A percentile compares a stretch with the other conserved stretches of the same genome.
phyloP scores from a whole-genome alignment of 2,329 filamentous ascomycete genomes.

The Fusarium poae region DNA sequence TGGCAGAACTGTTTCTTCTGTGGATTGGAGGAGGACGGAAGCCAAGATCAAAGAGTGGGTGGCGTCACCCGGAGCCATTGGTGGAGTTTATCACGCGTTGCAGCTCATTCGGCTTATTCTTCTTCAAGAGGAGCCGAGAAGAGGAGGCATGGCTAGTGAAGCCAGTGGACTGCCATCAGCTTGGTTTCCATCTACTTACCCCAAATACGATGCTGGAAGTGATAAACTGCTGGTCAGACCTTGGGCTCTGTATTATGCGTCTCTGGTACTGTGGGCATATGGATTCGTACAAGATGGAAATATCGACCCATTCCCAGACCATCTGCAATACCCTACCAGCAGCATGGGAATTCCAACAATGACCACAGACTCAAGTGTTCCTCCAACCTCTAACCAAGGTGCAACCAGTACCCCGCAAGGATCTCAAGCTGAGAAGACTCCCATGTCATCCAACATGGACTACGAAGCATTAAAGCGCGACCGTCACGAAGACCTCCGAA shows the following conservation, averaged over 20 bases:
- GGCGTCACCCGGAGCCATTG: constrained; percentile 47
- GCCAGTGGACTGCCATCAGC: constrained; percentile 22
- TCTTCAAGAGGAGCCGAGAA: constrained; percentile 40
- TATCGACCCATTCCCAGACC: constrained; percentile 47
- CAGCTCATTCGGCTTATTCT: constrained; percentile 47
- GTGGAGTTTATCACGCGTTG: constrained; percentile 48
- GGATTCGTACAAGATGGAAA: constrained; percentile 48
- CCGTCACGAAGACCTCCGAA: constrained; percentile 47
- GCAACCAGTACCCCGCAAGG: constrained; percentile 35
- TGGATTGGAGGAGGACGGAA: constrained; percentile 49
- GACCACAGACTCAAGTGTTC: constrained; percentile 37
- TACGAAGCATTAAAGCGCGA: constrained; percentile 42
- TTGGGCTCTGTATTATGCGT: constrained; percentile 49
- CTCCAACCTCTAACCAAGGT: constrained; percentile 35
- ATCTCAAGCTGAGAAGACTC: constrained; percentile 34
- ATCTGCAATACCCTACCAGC: constrained; percentile 44
- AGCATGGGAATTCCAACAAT: constrained; percentile 26
- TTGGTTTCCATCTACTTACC: constrained; percentile 41
- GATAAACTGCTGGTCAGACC: constrained; percentile 46
- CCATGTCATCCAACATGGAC: constrained; percentile 36
- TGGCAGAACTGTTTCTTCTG: constrained; percentile 46
- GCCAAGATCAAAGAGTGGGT: constrained; percentile 50
- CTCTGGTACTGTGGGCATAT: constrained; percentile 48
- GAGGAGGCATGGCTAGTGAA: constrained; percentile 29
- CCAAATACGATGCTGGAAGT: constrained; percentile 45